These are phyloP conservation scores for Geranium incanum DNA, from an alignment of 441 rosid genomes.

Conservation along the genomic window DNA sequence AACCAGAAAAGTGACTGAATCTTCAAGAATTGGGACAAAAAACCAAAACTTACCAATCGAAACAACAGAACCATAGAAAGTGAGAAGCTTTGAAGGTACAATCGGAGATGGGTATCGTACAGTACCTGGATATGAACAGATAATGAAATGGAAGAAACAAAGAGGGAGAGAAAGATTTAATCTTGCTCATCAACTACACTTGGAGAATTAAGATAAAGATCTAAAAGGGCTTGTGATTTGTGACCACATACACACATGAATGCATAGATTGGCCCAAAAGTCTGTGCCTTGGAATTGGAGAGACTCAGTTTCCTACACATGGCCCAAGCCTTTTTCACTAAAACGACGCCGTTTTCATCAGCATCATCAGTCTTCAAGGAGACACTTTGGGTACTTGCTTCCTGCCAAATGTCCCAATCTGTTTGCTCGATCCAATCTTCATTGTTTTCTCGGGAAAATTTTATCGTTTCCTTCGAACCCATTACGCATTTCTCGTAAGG, in stretches of 20 bases:
- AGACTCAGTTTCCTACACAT: background rate
- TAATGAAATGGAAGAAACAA: constrained; percentile 5
- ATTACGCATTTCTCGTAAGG: background rate
- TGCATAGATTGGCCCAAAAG: background rate
- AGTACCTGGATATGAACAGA: constrained; percentile 19
- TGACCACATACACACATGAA: background rate
- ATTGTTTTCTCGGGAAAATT: background rate
- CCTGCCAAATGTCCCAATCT: constrained; percentile 3
- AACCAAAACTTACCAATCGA: background rate
- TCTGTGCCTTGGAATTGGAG: background rate
- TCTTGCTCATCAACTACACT: background rate
- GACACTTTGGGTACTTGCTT: background rate
- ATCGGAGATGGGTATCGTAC: background rate
- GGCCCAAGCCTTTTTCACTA: background rate
- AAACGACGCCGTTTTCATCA: background rate
- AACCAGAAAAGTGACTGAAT: background rate
- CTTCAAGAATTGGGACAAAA: constrained; percentile 4
- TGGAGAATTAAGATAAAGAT: background rate
- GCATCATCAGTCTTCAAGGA: background rate
- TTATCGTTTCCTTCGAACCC: background rate
- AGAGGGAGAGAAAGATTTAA: background rate
- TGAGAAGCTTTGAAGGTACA: background rate
- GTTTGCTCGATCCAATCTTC: background rate
- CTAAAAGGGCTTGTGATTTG: background rate
- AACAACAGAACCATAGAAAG: background rate